Evolutionary conservation across 768 basidiomycete species (phyloP), one percentile per base, ranked within the genome.

Genomic region (Ramaria sp.): DNA sequence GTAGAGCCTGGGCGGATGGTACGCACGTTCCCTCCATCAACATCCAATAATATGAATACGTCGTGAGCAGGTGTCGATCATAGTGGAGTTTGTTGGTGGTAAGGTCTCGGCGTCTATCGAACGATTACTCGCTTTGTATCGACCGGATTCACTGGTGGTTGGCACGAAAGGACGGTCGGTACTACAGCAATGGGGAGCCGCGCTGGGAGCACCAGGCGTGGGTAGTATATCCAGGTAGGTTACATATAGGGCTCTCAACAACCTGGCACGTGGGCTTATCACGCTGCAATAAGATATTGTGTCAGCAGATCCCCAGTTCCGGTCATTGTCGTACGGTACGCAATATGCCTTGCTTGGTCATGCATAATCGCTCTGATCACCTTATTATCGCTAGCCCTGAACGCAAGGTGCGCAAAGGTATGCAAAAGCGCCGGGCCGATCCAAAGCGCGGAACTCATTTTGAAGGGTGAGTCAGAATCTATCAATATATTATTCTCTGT

Each of bases 61-160:
- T 22, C 38, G 39, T 55, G 2, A 32, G 24, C 18, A 89, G 83
- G 76, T 98, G 25, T 92, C 88, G 0, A 77, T 99, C 49, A 85
- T 96, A 49, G 82, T 98, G 39, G 95, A 98, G 71, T 93, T 87
- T 65, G 88, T 97, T 48, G 89, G 93, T 0, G 96, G 95, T 30
- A 85, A 83, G 54, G 80, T 95, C 5, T 89, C 91, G 0, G 81
- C 86, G 49, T 89, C 88, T 9, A 83, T 98, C 52, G 90, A 97
- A 63, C 85, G 94, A 50, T 79, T 94, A 57, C 93, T 95, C 59
- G 88, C 90, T 0, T 77, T 96, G 6, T 93, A 95, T 63, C 84
- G 88, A 34, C 91, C 91, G 4, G 92, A 95, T 66, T 85, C 88
- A 0, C 76, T 99, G 51, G 84, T 99, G 13, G 95, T 98, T 27